Percentiles rank a stretch among this genome's conserved stretches.
Evolutionary conservation across 2,329 filamentous ascomycete genomes (phyloP).

Genomic region (Meredithiella fracta): DNA sequence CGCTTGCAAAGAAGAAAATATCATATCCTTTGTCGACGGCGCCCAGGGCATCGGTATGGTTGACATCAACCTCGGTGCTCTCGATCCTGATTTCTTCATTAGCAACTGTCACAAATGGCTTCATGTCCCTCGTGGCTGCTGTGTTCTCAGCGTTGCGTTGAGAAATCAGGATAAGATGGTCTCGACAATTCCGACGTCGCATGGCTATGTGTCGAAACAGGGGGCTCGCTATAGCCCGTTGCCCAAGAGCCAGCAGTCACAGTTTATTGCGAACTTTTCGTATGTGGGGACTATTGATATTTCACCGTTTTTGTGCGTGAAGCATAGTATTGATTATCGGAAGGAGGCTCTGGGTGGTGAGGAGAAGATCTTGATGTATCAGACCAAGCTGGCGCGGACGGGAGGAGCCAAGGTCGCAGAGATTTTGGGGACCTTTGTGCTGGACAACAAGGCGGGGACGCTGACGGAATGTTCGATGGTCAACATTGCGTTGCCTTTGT

Average conservation of each 20-base stretch:
- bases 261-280: conserved; percentile 56
- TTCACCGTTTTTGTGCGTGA: conserved; percentile 53
- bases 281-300: conserved; percentile 63
- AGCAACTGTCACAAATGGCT: conserved; percentile 90
- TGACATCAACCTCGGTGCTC: conserved; percentile 43
- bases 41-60: conserved; percentile 77
- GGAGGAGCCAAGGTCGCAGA: conserved; percentile 45
- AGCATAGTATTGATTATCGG: conserved; percentile 56
- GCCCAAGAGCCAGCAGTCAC: conserved; percentile 31
- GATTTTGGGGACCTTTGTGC: conserved; percentile 49
- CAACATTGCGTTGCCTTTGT: conserved; percentile 58
- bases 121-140: conserved; percentile 60
- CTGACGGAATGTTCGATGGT: conserved; percentile 52
- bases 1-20: conserved; percentile 46
- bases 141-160: conserved; percentile 60
- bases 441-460: conserved; percentile 49
- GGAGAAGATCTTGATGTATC: conserved; percentile 47
- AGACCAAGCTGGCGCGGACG: conserved; percentile 41
- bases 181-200: conserved; percentile 62
- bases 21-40: conserved; percentile 65
- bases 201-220: conserved; percentile 47
- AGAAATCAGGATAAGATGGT: conserved; percentile 62
- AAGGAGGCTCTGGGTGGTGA: conserved; percentile 57
- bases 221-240: conserved; percentile 18
- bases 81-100: conserved; percentile 74